Base-by-base conservation (phyloP, 2,329 filamentous ascomycete genomes). In the Ophiostoma fasciatum region DNA sequence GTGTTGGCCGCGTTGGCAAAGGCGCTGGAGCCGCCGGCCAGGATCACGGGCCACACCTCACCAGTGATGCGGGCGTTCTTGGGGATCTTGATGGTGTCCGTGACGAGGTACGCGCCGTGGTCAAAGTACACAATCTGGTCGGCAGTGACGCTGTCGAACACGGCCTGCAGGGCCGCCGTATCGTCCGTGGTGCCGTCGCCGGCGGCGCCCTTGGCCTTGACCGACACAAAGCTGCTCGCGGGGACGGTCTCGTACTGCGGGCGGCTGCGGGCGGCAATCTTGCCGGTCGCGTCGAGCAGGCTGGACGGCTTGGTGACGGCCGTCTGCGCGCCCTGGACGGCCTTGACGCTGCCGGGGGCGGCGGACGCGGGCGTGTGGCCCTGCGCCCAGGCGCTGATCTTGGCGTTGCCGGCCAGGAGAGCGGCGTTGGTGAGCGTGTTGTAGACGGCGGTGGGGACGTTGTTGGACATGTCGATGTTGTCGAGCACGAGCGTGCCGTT, bases 161-260 rank as follows among this genome's bases (percentile, higher is more conserved):
- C 66, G 37, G 71, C 68, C 57, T 94, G 85, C 50, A 96, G 79
- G 14, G 78, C 82, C 6, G 68, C 71, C 13, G 88, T 94, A 51
- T 96, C 90, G 49, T 96, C 88, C 1, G 83, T 82, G 19, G 62
- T 57, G 35, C 88, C 90, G 50, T 98, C 88, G 50, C 90, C 90
- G 60, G 76, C 82, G 49, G 84, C 87, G 40, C 90, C 88, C 34
- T 69, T 67, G 31, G 72, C 64, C 62, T 88, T 93, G 61, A 90
- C 80, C 46, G 81, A 88, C 48, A 92, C 60, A 51, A 98, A 94
- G 23, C 69, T 70, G 41, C 64, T 68, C n/a, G 66, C 70, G 4
- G 74, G 57, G 3, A 82, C 58, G 28, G 62, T 61, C 51, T 81
- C 72, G 53, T 96, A 98, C 55, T 94, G 82, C 12, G 90, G 90